These are phyloP conservation scores for Spinacia oleracea DNA, from an alignment of 179 eudicot genomes.

Conservation along the genomic window DNA sequence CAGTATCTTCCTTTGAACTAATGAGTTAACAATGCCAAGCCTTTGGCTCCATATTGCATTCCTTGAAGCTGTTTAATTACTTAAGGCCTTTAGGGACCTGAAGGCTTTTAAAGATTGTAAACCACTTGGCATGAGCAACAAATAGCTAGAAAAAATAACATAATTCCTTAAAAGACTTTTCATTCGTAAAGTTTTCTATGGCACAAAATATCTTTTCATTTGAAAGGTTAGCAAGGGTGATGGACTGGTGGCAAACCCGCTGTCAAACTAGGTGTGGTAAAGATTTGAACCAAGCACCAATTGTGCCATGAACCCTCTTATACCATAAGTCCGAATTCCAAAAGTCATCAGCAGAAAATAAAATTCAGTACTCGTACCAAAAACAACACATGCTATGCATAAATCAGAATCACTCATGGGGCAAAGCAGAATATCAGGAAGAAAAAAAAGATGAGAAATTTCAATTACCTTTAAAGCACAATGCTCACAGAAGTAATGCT, in stretches of 20 bases:
- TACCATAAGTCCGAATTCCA: not conserved
- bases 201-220: not conserved
- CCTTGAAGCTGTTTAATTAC: not conserved
- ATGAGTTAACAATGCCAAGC: not conserved
- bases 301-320: not conserved
- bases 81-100: not conserved
- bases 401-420: not conserved
- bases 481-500: constrained; percentile 88
- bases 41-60: not conserved
- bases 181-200: not conserved
- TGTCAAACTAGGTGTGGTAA: not conserved
- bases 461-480: constrained; percentile 76
- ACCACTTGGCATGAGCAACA: not conserved
- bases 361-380: not conserved
- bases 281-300: constrained; percentile 1
- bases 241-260: no score
- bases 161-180: not conserved
- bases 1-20: not conserved
- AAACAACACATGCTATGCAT: not conserved
- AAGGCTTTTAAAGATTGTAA: not conserved
- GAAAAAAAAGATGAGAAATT: not conserved
- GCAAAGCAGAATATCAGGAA: not conserved
- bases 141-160: not conserved
- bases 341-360: constrained; percentile 1
- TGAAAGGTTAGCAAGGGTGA: not conserved